Conservation (phyloP, 2,329 filamentous ascomycete genomes). For the Trichophyton verrucosum region DNA sequence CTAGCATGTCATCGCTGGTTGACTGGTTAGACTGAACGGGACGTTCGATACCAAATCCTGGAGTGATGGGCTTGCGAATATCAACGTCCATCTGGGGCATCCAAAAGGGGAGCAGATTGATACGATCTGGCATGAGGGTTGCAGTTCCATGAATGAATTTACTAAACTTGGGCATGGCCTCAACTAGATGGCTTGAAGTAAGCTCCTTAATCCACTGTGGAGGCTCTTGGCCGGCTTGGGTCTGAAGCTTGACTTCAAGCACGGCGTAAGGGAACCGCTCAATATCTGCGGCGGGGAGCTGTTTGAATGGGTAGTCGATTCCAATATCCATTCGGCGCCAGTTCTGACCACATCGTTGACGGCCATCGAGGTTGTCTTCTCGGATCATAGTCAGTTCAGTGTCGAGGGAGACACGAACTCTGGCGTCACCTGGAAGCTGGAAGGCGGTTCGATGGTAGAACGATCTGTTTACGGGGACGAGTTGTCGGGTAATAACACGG, state of each 20-base stretch:
- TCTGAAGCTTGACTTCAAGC: conserved; percentile 94
- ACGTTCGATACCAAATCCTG: conserved; percentile 81
- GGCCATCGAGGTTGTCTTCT: conserved; percentile 86
- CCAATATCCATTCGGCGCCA: conserved; percentile 97
- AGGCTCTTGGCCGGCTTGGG: conserved; percentile 84
- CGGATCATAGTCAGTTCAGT: conserved; percentile 91
- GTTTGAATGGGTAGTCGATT: conserved; percentile 86
- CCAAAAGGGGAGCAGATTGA: conserved; percentile 90
- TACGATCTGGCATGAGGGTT: conserved; percentile 71
- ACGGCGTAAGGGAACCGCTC: conserved; percentile 92
- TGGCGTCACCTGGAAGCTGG: conserved; percentile 88
- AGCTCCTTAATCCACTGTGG: conserved; percentile 94
- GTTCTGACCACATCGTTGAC: conserved; percentile 64
- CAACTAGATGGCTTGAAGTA: conserved; percentile 84
- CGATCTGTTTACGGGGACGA: conserved; percentile 79
- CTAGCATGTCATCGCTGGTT: conserved; percentile 64
- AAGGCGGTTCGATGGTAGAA: conserved; percentile 99
- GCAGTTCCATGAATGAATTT: conserved; percentile 97
- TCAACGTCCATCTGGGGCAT: conserved; percentile 97
- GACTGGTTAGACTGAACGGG: conserved; percentile 61
- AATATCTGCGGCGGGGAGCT: conserved; percentile 72
- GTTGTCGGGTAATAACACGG: conserved; percentile 72
- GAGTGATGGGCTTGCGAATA: conserved; percentile 81
- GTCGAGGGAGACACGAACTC: conserved; percentile 91
- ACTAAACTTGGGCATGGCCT: conserved; percentile 98